phyloP scores from a whole-genome alignment of 768 basidiomycete species.

The Gelatoporia subvermispora region DNA sequence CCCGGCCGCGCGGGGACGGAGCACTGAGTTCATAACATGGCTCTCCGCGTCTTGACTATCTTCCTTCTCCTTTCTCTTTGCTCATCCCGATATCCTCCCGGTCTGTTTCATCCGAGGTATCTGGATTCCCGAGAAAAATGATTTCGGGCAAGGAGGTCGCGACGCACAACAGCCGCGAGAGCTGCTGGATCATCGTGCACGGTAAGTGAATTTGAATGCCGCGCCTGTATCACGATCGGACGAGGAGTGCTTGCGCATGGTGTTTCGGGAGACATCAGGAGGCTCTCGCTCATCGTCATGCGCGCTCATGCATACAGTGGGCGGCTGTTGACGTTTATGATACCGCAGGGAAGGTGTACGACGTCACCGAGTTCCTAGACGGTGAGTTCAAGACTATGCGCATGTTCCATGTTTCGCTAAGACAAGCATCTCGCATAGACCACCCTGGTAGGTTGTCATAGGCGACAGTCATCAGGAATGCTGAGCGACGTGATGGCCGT shows the following conservation, averaged over 20 bases:
- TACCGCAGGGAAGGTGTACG: conserved; percentile 35
- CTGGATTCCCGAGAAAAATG: background rate
- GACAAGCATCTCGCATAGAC: conserved; percentile 5
- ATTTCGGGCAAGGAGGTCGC: conserved; percentile 40
- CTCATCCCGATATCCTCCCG: background rate
- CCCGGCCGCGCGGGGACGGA: background rate
- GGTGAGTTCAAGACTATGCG: conserved; percentile 18
- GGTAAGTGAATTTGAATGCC: conserved; percentile 28
- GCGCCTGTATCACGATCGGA: background rate
- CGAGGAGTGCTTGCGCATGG: background rate
- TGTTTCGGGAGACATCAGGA: background rate
- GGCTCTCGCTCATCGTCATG: background rate
- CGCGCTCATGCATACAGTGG: background rate
- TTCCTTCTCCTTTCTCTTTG: background rate
- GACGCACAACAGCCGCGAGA: conserved; percentile 51
- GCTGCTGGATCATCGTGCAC: conserved; percentile 84
- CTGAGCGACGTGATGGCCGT: conserved; percentile 9
- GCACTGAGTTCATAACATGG: background rate
- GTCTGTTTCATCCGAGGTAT: no score
- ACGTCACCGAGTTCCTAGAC: conserved; percentile 38
- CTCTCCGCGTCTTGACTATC: background rate
- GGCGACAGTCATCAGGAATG: background rate
- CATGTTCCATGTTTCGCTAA: background rate
- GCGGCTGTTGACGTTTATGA: background rate
- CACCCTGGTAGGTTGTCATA: conserved; percentile 11